Base-by-base conservation (phyloP, 139 green algal genomes). In the Haematococcus sp. region DNA sequence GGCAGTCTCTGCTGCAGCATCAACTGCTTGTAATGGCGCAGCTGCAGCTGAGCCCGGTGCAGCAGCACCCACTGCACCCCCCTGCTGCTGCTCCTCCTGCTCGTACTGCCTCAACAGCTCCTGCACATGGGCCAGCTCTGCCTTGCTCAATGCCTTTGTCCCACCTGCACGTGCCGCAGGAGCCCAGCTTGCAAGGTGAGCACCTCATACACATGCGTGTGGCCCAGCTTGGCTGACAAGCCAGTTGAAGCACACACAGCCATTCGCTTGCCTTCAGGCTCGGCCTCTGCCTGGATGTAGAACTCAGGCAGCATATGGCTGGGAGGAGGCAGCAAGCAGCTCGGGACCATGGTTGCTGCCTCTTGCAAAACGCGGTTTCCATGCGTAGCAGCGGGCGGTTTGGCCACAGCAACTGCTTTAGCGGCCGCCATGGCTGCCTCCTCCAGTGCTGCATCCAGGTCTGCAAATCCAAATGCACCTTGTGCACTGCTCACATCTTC, bases 261-360 rank as follows among this genome's bases (percentile, higher is more conserved):
- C n/a, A n/a, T n/a, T n/a, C n/a, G n/a, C n/a, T n/a, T n/a, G 77
- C 71, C 78, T 76, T 43, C 43, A 9, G 78, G 78, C 43, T 88
- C 82, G 46, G 60, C 51, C 43, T 78, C 68, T n/a, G 82, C 78
- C 17, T 71, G 67, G 5, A 93, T 43, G 56, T 90, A 86, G 52
- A 89, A 93, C 51, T 85, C 84, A 3, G 88, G 86, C 52, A 93
- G 71, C 30, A 59, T 30, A 17, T 30, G 61, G 17, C 31, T 30
- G 23, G 32, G 2, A 16, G 17, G 4, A 52, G 17, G 13, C 5
- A 4, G 23, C 22, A 27, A 4, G n/a, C 54, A 61, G 33, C 61
- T 69, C 11, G 61, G 61, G 4, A 54, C 22, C 22, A 30, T 31
- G 27, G 61, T 31, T 19, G 33, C 61, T 51, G 61, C 61, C 13